Base-by-base conservation (phyloP, 2,329 filamentous ascomycete genomes). In the Alternaria dauci region DNA sequence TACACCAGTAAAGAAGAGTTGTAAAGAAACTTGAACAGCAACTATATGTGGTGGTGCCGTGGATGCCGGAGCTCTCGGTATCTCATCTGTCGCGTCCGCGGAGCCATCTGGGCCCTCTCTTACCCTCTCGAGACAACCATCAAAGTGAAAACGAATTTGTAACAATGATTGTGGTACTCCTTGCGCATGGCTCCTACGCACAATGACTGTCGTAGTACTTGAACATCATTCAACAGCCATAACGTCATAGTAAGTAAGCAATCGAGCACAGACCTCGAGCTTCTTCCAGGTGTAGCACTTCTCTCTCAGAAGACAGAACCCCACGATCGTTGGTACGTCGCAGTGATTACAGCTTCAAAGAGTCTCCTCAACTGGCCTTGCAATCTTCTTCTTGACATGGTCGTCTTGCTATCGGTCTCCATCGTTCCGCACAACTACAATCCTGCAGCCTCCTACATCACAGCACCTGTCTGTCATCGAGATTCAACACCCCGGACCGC, bases 361-460 rank as follows among this genome's bases (percentile, higher is more conserved):
- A 8, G 30, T 48, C 46, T 12, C 34, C 46, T 12, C 18, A 23
- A 23, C 4, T 23, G 20, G 28, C 18, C 28, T 20, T 14, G 7
- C n/a, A 20, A 14, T 18, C 16, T n/a, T 34, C 30, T 18, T 6
- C 14, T 20, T 8, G 12, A 36, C 26, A 18, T 28, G 20, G 11
- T 23, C 20, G 5, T 25, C 39, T 23, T 36, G 9, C 16, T 30
- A 38, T 12, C 14, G 5, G 23, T 52, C 20, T 44, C 16, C 39
- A 16, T 25, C 25, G 12, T 32, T 28, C 46, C 16, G 6, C n/a
- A 30, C 28, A 44, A 23, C 23, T 25, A 42, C 46, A 52, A 25
- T 32, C 28, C 9, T 16, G 8, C 50, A 54, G 41, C 50, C 41
- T 53, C 41, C 23, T 58, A 28, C 32, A 58, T 41, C 38, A 36